Base-by-base conservation (phyloP, 192 early-diverging fungal genomes). In the Gorgonomyces haynaldii region DNA sequence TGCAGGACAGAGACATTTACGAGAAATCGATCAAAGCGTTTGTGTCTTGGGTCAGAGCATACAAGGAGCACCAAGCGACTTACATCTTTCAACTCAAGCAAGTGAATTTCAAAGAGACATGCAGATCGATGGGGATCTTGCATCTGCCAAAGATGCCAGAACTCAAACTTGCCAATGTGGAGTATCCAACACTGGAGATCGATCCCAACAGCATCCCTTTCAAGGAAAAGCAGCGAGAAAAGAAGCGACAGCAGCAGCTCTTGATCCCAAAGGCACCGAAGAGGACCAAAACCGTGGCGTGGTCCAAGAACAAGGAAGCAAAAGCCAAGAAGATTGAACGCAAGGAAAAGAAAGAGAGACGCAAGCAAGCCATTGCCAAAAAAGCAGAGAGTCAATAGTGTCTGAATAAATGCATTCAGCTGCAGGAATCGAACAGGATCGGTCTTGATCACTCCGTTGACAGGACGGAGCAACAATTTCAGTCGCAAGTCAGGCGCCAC, bases 131-230 rank as follows among this genome's bases (percentile, higher is more conserved):
- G 65, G 93, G 78, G 0, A 60, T 98, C 1, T 56, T 91, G 52
- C 71, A 59, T 42, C 55, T 98, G 29, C 95, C 95, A 12, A 91
- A 84, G 48, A 91, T 98, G 89, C 89, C 91, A 1, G 95, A 96
- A 65, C 58, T 98, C 35, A 75, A 75, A 37, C 36, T 10, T 37
- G 8, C 58, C 56, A 36, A 38, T 45, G 13, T 40, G n/a, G 37
- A 42, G 27, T 22, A 60, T 62, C 30, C 46, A 37, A 20, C 22
- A 37, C 25, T 21, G 4, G 36, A 37, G 19, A 21, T 26, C 0
- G 1, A 30, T 10, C 29, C 32, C 15, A 10, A 77, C 54, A 54
- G 53, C 31, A 84, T 82, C 47, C 65, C 70, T 40, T 88, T 79
- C 58, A 62, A 66, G 17, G 82, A 89, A 54, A 83, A 84, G 32